These are phyloP conservation scores for Fistulinella staudtii DNA, from an alignment of 1,284 basidiomycete genomes.

Conservation along the genomic window DNA sequence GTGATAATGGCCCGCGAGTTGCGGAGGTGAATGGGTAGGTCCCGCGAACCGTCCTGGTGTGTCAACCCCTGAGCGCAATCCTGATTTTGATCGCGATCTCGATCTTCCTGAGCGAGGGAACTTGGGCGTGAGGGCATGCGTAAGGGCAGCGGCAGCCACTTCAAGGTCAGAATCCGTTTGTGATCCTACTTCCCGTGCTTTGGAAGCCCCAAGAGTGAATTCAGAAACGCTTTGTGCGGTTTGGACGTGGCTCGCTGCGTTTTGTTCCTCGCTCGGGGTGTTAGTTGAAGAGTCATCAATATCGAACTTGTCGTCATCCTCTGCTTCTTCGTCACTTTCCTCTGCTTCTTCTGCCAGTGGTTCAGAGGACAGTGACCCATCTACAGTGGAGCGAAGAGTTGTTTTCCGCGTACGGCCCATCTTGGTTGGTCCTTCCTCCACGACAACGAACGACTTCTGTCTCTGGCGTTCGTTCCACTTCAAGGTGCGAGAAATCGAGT, in stretches of 20 bases:
- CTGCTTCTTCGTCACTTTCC: constrained; percentile 38
- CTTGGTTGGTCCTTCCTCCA: constrained; percentile 73
- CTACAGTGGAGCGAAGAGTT: constrained; percentile 9
- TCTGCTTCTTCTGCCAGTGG: constrained; percentile 43
- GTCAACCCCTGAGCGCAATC: constrained; percentile 61
- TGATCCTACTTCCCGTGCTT: constrained; percentile 32
- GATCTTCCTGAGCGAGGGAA: constrained; percentile 38
- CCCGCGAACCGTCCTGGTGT: constrained; percentile 75
- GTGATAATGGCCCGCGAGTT: constrained; percentile 16
- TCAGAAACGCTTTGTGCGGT: constrained; percentile 20
- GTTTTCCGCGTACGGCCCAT: constrained; percentile 34
- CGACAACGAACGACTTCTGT: constrained; percentile 97
- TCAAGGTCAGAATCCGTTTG: constrained; percentile 32
- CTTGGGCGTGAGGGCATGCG: constrained; percentile 31
- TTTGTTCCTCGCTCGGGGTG: constrained; percentile 37
- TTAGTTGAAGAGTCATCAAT: constrained; percentile 82
- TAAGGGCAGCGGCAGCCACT: constrained; percentile 35
- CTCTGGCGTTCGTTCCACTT: constrained; percentile 86
- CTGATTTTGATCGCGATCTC: constrained; percentile 41
- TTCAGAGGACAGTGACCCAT: constrained; percentile 27
- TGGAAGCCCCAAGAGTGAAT: constrained; percentile 20
- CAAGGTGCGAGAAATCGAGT: constrained; percentile 56
- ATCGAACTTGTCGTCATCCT: constrained; percentile 77
- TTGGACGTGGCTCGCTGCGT: constrained; percentile 14
- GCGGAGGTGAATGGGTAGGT: constrained; percentile 56